A percentile compares a stretch with the other conserved stretches of the same genome.
Evolutionary conservation across 2,329 filamentous ascomycete species (phyloP).

Genomic region (Cadophora sp.): DNA sequence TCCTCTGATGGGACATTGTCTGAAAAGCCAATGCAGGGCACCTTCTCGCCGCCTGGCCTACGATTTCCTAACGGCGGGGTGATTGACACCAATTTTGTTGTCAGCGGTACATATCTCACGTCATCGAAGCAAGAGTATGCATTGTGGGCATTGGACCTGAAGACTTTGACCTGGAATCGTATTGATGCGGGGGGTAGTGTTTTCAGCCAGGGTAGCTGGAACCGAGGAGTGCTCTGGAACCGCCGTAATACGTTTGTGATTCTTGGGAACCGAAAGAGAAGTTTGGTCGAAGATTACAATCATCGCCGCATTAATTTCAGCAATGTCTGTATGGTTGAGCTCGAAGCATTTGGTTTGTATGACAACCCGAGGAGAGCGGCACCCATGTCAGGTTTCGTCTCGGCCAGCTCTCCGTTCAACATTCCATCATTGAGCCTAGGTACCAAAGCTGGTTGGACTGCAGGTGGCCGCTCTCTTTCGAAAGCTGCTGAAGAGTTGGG

Average conservation of each 20-base stretch:
- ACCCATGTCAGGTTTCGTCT: conserved; percentile 84
- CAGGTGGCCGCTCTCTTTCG: conserved; percentile 78
- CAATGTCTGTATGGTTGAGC: conserved; percentile 94
- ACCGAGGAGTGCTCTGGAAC: conserved; percentile 91
- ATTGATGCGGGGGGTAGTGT: conserved; percentile 95
- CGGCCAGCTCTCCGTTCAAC: conserved; percentile 75
- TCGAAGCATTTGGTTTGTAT: conserved; percentile 96
- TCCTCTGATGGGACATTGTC: conserved; percentile 81
- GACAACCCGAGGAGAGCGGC: conserved; percentile 86
- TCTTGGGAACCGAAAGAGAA: conserved; percentile 90
- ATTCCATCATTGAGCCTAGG: conserved; percentile 52
- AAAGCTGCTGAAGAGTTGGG: conserved; percentile 85
- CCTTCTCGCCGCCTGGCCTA: conserved; percentile 87
- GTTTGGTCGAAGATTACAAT: conserved; percentile 96
- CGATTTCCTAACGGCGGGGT: conserved; percentile 96
- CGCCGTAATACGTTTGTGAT: conserved; percentile 95
- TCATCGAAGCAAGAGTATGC: conserved; percentile 99
- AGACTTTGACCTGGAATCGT: conserved; percentile 88
- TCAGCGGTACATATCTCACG: conserved; percentile 95
- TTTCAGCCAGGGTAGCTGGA: conserved; percentile 98
- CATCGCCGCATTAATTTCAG: conserved; percentile 97
- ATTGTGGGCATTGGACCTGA: conserved; percentile 90
- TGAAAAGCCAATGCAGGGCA: conserved; percentile 88
- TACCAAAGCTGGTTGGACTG: conserved; percentile 67
- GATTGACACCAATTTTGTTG: conserved; percentile 95